A percentile compares a stretch with the other conserved stretches of the same genome.
Evolutionary conservation across 108 stramenopile species (phyloP).

Genomic region (Cyclotella atomus): DNA sequence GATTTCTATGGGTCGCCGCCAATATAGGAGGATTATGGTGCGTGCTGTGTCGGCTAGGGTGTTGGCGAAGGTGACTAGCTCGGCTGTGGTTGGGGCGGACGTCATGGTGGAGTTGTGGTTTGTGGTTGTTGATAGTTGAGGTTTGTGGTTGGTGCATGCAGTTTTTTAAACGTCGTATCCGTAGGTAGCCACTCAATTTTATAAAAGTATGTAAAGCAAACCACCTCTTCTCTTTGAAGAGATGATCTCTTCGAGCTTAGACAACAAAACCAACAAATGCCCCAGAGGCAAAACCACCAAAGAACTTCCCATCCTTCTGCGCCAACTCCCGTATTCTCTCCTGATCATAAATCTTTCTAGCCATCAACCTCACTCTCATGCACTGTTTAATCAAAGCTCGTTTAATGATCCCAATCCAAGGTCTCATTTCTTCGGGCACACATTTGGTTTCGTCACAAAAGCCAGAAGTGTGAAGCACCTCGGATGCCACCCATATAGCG

Average conservation of each 20-base stretch:
- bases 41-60: slow-evolving; percentile 57
- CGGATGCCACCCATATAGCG: slow-evolving; percentile 38
- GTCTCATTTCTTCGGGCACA: slow-evolving; percentile 42
- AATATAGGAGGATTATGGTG: slow-evolving; percentile 52
- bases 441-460: slow-evolving; percentile 35
- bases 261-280: slow-evolving; percentile 48
- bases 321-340: slow-evolving; percentile 41
- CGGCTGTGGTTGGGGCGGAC: slow-evolving; percentile 14
- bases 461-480: slow-evolving; percentile 32
- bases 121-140: background rate
- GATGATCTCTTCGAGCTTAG: slow-evolving; percentile 6
- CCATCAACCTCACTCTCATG: slow-evolving; percentile 18
- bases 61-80: slow-evolving; percentile 50
- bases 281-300: slow-evolving; percentile 44
- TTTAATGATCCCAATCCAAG: slow-evolving; percentile 34
- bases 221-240: too few species aligned
- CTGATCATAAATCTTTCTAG: slow-evolving; percentile 28
- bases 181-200: too few species aligned
- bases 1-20: slow-evolving; percentile 52
- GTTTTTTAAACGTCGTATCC: too few species aligned
- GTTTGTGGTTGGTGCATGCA: background rate
- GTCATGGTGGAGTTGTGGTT: background rate
- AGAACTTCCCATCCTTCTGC: slow-evolving; percentile 29
- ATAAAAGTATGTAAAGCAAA: too few species aligned
- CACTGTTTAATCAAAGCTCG: slow-evolving; percentile 20